Evolutionary conservation across 805 yeast genomes (phyloP).

Genomic region (Kuraishia ogatae): DNA sequence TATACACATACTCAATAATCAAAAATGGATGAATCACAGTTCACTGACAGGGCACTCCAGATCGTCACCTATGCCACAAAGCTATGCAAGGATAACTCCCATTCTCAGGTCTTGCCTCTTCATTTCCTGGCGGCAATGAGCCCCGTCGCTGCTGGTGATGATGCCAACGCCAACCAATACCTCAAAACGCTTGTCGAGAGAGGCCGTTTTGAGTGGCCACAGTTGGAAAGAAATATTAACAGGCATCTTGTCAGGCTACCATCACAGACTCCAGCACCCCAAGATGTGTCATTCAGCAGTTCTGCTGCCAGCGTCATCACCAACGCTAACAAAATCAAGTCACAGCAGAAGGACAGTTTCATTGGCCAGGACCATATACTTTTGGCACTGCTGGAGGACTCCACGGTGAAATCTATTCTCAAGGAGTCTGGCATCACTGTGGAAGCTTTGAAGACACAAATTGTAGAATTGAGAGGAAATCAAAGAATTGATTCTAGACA

Average conservation of each 20-base stretch:
- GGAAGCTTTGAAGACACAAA: constrained; percentile 70
- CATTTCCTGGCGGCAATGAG: constrained; percentile 91
- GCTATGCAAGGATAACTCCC: constrained; percentile 77
- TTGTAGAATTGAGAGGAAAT: constrained; percentile 76
- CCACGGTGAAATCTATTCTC: constrained; percentile 57
- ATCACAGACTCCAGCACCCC: constrained; percentile 83
- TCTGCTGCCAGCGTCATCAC: constrained; percentile 69
- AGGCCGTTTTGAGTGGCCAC: constrained; percentile 81
- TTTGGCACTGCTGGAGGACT: constrained; percentile 76
- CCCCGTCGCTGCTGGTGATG: constrained; percentile 33
- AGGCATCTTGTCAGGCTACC: constrained; percentile 77
- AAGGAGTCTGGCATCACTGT: constrained; percentile 63
- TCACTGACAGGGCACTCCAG: constrained; percentile 87
- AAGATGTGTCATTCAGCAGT: constrained; percentile 65
- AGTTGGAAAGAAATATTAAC: constrained; percentile 74
- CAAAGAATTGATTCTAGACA: constrained; percentile 88
- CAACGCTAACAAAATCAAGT: constrained; percentile 68
- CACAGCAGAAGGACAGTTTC: constrained; percentile 83
- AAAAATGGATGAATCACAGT: constrained; percentile 61
- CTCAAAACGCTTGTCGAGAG: constrained; percentile 76
- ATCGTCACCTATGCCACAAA: constrained; percentile 73
- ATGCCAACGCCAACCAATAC: constrained; percentile 50
- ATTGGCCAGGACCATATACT: constrained; percentile 93
- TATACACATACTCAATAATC: background rate
- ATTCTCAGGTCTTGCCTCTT: constrained; percentile 78